A percentile compares a stretch with the other conserved stretches of the same genome.
Conservation (phyloP, 106 monocot genomes). For the Xerophyta viscosa region DNA sequence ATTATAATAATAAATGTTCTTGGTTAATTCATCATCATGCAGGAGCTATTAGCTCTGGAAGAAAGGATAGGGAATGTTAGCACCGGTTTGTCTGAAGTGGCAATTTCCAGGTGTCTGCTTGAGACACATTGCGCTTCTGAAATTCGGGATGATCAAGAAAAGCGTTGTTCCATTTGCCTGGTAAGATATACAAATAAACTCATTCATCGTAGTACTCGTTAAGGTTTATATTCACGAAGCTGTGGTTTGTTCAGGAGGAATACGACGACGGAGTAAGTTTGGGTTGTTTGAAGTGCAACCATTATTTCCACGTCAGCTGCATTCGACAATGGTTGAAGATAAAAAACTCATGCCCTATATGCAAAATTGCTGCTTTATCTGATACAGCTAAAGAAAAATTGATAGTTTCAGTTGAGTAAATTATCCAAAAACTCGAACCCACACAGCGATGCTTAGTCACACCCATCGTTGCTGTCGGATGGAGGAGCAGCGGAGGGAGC, state of each 20-base stretch:
- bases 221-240: too few species aligned
- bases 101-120: conserved; percentile 29
- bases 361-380: conserved; percentile 46
- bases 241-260: conserved; percentile 34
- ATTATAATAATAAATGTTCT: too few species aligned
- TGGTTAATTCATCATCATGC: not conserved
- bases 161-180: conserved; percentile 52
- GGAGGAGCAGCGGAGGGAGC: too few species aligned
- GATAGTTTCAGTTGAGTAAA: too few species aligned
- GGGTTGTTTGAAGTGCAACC: conserved; percentile 54
- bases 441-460: too few species aligned
- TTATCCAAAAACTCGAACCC: too few species aligned
- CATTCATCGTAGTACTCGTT: not conserved
- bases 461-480: too few species aligned
- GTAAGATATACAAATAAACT: conserved; percentile 16
- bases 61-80: conserved; percentile 69
- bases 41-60: conserved; percentile 71
- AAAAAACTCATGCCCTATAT: conserved; percentile 76
- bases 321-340: conserved; percentile 61
- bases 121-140: conserved; percentile 12
- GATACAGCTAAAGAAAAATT: conserved; percentile 11
- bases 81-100: conserved; percentile 47
- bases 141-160: conserved; percentile 6
- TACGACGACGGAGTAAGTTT: conserved; percentile 38
- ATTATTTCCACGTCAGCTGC: conserved; percentile 55